Percentiles rank a stretch among this genome's conserved stretches.
phyloP scores from a whole-genome alignment of 495 filamentous ascomycete species.

The Trichoderma gamsii region DNA sequence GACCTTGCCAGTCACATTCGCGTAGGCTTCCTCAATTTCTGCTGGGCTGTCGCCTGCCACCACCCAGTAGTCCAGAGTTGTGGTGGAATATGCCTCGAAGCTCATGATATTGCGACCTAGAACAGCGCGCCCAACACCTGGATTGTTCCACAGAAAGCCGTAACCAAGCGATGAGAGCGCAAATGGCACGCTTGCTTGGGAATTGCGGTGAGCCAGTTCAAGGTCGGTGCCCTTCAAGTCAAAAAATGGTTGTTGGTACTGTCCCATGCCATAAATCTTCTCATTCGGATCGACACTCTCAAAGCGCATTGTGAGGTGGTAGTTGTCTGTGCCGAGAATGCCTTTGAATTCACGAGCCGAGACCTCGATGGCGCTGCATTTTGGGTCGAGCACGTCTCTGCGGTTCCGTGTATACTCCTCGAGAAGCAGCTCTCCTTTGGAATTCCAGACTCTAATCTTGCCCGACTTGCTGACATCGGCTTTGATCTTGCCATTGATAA shows the following conservation, averaged over 20 bases:
- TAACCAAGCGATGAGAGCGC: constrained; percentile 49
- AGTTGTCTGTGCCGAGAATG: constrained; percentile 40
- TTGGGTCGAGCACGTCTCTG: constrained; percentile 44
- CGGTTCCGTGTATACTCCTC: constrained; percentile 55
- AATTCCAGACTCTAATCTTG: constrained; percentile 46
- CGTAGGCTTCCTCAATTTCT: constrained; percentile 49
- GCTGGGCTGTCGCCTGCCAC: constrained; percentile 48
- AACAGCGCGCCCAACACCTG: constrained; percentile 48
- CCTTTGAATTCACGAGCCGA: constrained; percentile 52
- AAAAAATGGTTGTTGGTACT: constrained; percentile 53
- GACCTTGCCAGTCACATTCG: constrained; percentile 43
- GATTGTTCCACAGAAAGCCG: constrained; percentile 56
- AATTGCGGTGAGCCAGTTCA: constrained; percentile 56
- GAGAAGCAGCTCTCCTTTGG: constrained; percentile 32
- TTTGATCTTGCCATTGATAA: constrained; percentile 48
- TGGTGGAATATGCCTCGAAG: constrained; percentile 51
- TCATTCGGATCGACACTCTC: constrained; percentile 46
- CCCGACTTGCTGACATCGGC: constrained; percentile 41
- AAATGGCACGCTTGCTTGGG: constrained; percentile 54
- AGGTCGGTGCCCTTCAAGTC: constrained; percentile 52
- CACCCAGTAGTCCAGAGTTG: constrained; percentile 52
- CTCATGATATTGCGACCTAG: constrained; percentile 52
- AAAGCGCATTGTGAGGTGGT: constrained; percentile 47
- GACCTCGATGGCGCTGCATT: constrained; percentile 48
- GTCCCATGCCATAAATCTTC: constrained; percentile 57